Conservation (phyloP, 2,329 filamentous ascomycete species). For the Alternaria angustiovoidea region DNA sequence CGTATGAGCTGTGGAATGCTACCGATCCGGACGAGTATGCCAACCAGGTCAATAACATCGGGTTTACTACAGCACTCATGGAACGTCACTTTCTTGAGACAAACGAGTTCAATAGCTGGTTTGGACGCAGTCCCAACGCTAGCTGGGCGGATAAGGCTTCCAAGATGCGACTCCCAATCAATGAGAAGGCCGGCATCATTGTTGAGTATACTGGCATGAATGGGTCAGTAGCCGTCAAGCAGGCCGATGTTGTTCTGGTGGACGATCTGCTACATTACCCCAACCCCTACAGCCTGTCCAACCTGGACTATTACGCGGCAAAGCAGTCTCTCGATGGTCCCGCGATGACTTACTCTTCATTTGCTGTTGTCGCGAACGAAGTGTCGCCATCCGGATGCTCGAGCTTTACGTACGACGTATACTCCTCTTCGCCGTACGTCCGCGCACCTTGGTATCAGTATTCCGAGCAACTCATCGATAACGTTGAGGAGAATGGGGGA, state of each 20-base stretch:
- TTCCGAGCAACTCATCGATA: conserved; percentile 72
- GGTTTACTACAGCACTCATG: conserved; percentile 72
- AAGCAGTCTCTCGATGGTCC: conserved; percentile 73
- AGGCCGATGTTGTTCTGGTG: conserved; percentile 72
- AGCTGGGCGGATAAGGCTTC: conserved; percentile 66
- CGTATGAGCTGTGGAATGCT: conserved; percentile 59
- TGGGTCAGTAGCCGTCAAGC: conserved; percentile 71
- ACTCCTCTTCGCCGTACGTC: conserved; percentile 69
- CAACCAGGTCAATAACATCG: conserved; percentile 72
- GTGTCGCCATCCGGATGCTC: conserved; percentile 73
- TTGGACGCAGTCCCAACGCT: conserved; percentile 63
- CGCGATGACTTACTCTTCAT: conserved; percentile 77
- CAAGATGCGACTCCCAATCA: conserved; percentile 64
- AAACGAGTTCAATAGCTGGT: conserved; percentile 65
- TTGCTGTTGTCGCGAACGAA: conserved; percentile 71
- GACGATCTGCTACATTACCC: conserved; percentile 71
- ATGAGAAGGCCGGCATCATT: conserved; percentile 65
- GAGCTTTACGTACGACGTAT: conserved; percentile 71
- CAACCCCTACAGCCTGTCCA: conserved; percentile 62
- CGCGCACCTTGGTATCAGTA: conserved; percentile 75
- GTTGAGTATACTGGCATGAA: conserved; percentile 73
- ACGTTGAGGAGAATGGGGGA: conserved; percentile 67
- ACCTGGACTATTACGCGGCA: conserved; percentile 74
- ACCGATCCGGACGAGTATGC: conserved; percentile 79
- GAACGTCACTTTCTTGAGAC: conserved; percentile 64